phyloP scores from a whole-genome alignment of 2,329 filamentous ascomycete genomes.

The Hypoxylon sp. region DNA sequence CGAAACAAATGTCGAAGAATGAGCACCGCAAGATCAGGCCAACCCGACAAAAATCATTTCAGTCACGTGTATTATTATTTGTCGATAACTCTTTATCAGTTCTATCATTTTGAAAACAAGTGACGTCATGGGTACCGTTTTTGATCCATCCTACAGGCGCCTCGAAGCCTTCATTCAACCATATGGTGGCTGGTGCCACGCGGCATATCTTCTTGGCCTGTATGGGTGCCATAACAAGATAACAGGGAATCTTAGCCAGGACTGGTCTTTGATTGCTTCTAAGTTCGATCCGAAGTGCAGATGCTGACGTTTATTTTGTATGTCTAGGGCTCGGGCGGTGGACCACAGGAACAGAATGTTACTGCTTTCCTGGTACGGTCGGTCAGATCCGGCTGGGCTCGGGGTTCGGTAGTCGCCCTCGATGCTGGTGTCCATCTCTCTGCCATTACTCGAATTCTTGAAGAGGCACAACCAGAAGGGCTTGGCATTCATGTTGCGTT shows the following conservation, averaged over 20 bases:
- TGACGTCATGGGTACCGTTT: conserved; percentile 44
- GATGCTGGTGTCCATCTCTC: conserved; percentile 93
- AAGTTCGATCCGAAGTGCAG: conserved; percentile 8
- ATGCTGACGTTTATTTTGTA: conserved; percentile 23
- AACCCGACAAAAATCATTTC: conserved; percentile 7
- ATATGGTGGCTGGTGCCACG: background rate
- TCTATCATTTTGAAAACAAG: conserved; percentile 22
- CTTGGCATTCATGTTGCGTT: conserved; percentile 58
- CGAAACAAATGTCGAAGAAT: conserved; percentile 20
- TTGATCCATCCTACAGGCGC: conserved; percentile 28
- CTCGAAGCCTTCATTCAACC: background rate
- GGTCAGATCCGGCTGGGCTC: conserved; percentile 81
- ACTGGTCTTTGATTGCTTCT: conserved; percentile 1
- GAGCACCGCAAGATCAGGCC: conserved; percentile 18
- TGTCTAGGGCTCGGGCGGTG: conserved; percentile 85
- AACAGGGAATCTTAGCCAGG: background rate
- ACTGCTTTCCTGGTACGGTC: conserved; percentile 93
- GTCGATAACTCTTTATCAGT: conserved; percentile 39
- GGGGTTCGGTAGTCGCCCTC: conserved; percentile 88
- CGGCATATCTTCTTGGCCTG: conserved; percentile 1
- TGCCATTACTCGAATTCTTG: conserved; percentile 84
- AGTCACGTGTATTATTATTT: conserved; percentile 46
- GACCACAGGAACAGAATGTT: conserved; percentile 89
- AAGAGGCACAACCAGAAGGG: conserved; percentile 63
- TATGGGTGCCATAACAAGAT: background rate